Evolutionary conservation across 768 basidiomycete species (phyloP).

Genomic region (Xerocomus spinulosus): DNA sequence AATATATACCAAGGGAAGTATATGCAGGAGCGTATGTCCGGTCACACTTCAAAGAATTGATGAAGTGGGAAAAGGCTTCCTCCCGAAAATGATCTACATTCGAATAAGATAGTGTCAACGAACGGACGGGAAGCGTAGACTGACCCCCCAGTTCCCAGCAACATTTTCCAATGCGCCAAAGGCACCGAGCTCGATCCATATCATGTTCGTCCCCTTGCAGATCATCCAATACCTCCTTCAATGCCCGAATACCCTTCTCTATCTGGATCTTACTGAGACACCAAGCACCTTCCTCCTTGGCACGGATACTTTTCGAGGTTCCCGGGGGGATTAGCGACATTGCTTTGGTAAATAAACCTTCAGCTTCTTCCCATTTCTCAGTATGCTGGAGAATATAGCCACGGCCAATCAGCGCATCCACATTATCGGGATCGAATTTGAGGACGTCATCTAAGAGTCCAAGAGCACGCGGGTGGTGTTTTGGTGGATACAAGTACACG

Average conservation of each 20-base stretch:
- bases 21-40: constrained; percentile 85
- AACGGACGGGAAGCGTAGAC: constrained; percentile 16
- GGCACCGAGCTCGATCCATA: constrained; percentile 66
- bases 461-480: constrained; percentile 79
- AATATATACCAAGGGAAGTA: constrained; percentile 90
- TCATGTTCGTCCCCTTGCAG: constrained; percentile 44
- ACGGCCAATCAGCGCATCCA: constrained; percentile 64
- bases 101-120: neutral
- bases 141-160: constrained; percentile 70
- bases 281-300: constrained; percentile 84
- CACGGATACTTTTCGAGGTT: constrained; percentile 49
- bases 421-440: constrained; percentile 53
- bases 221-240: constrained; percentile 45
- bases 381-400: constrained; percentile 68
- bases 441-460: constrained; percentile 72
- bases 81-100: constrained; percentile 46
- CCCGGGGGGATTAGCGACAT: constrained; percentile 43
- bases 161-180: constrained; percentile 81
- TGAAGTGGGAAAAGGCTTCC: constrained; percentile 74
- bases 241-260: constrained; percentile 41
- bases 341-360: constrained; percentile 56
- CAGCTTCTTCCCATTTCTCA: constrained; percentile 66
- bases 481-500: constrained; percentile 83
- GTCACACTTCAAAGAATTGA: constrained; percentile 70
- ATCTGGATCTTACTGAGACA: constrained; percentile 54